Evolutionary conservation across 306 rosid genomes (phyloP), one percentile per base, ranked within the genome.

Genomic region (Echinosophora koreensis): DNA sequence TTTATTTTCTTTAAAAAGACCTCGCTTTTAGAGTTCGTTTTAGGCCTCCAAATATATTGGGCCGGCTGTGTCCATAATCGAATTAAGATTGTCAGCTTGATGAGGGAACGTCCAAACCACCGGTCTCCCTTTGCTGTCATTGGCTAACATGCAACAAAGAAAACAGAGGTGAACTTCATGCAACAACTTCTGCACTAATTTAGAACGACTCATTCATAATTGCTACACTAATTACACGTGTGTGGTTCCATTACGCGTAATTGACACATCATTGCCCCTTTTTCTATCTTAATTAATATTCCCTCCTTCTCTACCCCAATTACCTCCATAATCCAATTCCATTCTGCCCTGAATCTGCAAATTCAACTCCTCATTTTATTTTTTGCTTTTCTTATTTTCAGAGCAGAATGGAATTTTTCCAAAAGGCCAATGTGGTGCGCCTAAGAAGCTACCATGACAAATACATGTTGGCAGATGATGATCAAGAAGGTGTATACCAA

Each of bases 401-500:
- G 54, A 27, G 52, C 30, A 32, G 27, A 22, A 94, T 94, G 97
- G 98, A 94, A 18, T 77, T 94, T 51, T 89, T 94, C 81, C 84
- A 80, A 9, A 90, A 77, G 78, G 97, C 97, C 14, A 78, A 78
- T 42, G 82, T 76, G 51, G 88, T 94, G 15, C 96, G 97, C 1
- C 70, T 94, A 5, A 73, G 88, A 35, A 94, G 97, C 85, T 83
- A 87, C 91, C 98, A 92, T 17, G 95, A 90, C 10, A 94, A 92
- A 74, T 94, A 82, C 83, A 73, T 94, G 71, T 51, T 90, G 44
- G 98, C 98, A 0, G 87, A 87, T 6, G 90, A 92, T 0, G 91
- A 94, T 22, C 74, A 92, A 79, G 97, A 92, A 73, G 10, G 71
- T 0, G 97, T 94, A 0, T 76, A 57, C 63, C 98, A 90, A 82